Base-by-base conservation (phyloP, 1,139 yeast genomes). In the Kodamaea sp. region DNA sequence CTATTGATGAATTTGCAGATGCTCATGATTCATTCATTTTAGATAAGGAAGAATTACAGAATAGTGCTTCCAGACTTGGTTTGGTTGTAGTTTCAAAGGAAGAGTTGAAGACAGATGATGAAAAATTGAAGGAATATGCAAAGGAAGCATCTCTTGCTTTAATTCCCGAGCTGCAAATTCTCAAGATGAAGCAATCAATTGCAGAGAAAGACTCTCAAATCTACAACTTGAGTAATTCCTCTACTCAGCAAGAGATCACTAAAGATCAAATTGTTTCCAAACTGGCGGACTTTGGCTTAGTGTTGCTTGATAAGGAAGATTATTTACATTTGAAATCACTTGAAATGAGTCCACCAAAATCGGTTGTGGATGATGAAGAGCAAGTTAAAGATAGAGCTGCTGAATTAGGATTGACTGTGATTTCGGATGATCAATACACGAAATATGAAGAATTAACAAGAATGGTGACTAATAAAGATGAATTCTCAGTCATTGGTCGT, bases 211-310 rank as follows among this genome's bases (percentile, higher is more conserved):
- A 67, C 30, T 55, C 67, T 3, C 54, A 55, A 37, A 54, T 67
- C 9, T 57, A 51, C 40, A 54, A 54, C 15, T 52, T 65, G 42
- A 51, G 50, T 2, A 49, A 55, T 27, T 42, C 41, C n/a, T 45
- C 48, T 20, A 41, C 49, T 8, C 40, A 44, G 1, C 27, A 40
- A 2, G 54, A 53, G 8, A 25, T 58, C 7, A 49, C 57, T 5
- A 60, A 57, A 43, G 65, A 63, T 24, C 39, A 36, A 3, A 35
- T 67, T 6, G 39, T 55, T 20, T 60, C 56, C 24, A 58, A 53
- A 31, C 78, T 81, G 45, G 59, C 67, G 6, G 79, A 73, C 32
- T 58, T 70, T 40, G 75, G 61, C 23, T 47, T 66, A 46, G 55
- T 64, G 7, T 40, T 57, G 7, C 45, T 67, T 34, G 57, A 52